Percentiles rank a stretch among this genome's conserved stretches.
Evolutionary conservation across 345 rosid genomes (phyloP).

Genomic region (Excoecaria agallocha): DNA sequence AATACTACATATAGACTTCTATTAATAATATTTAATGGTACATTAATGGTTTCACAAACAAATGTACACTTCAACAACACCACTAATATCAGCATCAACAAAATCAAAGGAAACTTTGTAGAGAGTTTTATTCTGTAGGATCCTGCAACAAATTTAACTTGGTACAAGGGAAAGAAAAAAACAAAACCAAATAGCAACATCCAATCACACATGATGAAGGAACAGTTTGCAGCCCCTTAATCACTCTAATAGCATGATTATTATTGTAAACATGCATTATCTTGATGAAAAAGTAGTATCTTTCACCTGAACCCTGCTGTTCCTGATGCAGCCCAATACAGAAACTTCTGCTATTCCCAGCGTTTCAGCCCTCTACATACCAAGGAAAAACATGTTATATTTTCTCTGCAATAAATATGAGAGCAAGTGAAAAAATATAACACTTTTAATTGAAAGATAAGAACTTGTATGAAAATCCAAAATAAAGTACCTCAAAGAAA

Average conservation of each 20-base stretch:
- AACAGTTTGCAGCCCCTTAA: no score
- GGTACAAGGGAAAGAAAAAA: no score
- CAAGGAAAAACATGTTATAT: constrained; percentile 18
- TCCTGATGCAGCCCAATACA: constrained; percentile 77
- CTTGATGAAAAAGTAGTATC: constrained; percentile 94
- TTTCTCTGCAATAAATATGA: background rate
- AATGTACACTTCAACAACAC: no score
- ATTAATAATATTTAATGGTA: no score
- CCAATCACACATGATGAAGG: no score
- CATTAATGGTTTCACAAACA: no score
- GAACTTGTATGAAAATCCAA: background rate
- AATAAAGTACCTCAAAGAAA: constrained; percentile 8
- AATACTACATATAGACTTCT: no score
- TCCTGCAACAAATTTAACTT: no score
- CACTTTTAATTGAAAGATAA: constrained; percentile 8
- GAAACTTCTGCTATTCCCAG: constrained; percentile 89
- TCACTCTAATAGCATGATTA: background rate
- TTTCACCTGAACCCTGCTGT: constrained; percentile 77
- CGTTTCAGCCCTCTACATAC: constrained; percentile 74
- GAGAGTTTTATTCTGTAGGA: no score
- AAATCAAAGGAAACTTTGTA: no score
- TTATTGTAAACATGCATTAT: constrained; percentile 25
- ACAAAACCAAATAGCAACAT: no score
- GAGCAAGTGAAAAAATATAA: background rate
- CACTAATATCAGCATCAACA: no score